phyloP scores from a whole-genome alignment of 2,329 filamentous ascomycete genomes.

The Xylaria hypoxylon region DNA sequence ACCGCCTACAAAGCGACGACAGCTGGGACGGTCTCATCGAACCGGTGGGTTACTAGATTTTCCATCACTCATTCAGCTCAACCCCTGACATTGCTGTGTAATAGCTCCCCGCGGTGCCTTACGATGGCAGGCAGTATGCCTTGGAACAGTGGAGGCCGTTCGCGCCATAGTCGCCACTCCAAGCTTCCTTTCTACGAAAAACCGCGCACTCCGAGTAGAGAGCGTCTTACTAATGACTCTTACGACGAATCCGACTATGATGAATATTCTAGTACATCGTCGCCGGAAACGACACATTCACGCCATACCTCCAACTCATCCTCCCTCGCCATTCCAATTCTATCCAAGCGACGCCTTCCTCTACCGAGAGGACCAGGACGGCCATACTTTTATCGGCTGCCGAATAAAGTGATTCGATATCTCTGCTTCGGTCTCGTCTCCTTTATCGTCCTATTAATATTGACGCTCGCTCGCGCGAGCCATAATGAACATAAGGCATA shows the following conservation, averaged over 20 bases:
- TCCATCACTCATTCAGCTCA: neutral
- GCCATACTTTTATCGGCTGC: constrained; percentile 69
- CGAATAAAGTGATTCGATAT: constrained; percentile 79
- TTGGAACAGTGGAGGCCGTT: constrained; percentile 60
- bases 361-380: constrained; percentile 51
- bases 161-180: constrained; percentile 57
- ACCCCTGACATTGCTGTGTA: constrained; percentile 10
- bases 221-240: constrained; percentile 64
- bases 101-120: constrained; percentile 32
- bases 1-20: constrained; percentile 9
- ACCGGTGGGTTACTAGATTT: constrained; percentile 20
- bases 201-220: constrained; percentile 57
- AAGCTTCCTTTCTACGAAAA: constrained; percentile 65
- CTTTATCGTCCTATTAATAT: constrained; percentile 79
- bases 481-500: constrained; percentile 74
- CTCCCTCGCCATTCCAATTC: constrained; percentile 57
- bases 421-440: constrained; percentile 78
- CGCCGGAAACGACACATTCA: constrained; percentile 65
- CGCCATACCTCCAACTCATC: constrained; percentile 62
- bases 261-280: constrained; percentile 56
- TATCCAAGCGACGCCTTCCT: constrained; percentile 51
- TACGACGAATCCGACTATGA: constrained; percentile 58
- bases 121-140: constrained; percentile 63
- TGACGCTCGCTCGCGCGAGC: constrained; percentile 79
- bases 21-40: constrained; percentile 10